A percentile compares a stretch with the other conserved stretches of the same genome.
Evolutionary conservation across 164 flowering plant genomes (phyloP).

Genomic region (Litsea cubeba): DNA sequence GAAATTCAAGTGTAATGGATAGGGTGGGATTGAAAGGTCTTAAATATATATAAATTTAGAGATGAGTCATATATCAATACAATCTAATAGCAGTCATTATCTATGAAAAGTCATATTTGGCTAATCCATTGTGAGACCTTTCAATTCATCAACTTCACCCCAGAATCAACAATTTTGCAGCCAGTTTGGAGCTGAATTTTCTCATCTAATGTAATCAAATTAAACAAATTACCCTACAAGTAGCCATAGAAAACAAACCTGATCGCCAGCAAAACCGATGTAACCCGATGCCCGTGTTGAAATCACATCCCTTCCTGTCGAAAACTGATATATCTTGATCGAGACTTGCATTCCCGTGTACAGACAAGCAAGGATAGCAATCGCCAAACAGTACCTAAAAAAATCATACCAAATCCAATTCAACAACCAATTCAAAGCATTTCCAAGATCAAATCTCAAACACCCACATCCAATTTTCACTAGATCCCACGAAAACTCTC

Average conservation of each 20-base stretch:
- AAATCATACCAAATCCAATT: slow-evolving; percentile 1
- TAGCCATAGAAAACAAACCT: slow-evolving; percentile 35
- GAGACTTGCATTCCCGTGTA: slow-evolving; percentile 49
- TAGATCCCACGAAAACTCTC: neutral
- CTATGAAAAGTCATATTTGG: no score
- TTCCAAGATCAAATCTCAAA: neutral
- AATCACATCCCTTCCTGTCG: slow-evolving; percentile 36
- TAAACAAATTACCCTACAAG: neutral
- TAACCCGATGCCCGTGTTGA: slow-evolving; percentile 17
- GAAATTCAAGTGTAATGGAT: no score
- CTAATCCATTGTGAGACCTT: no score
- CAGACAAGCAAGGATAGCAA: slow-evolving; percentile 52
- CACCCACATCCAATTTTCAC: neutral
- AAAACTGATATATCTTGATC: slow-evolving; percentile 42
- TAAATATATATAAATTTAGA: no score
- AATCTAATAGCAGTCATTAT: no score
- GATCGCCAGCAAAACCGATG: slow-evolving; percentile 73
- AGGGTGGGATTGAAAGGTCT: no score
- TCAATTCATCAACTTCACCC: no score
- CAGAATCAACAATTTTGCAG: no score
- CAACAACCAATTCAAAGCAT: neutral
- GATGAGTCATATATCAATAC: no score
- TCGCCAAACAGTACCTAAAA: slow-evolving; percentile 62
- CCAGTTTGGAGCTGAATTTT: no score
- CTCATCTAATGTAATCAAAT: neutral